Evolutionary conservation across 1,284 basidiomycete species (phyloP).

Genomic region (Trametes polyzona): DNA sequence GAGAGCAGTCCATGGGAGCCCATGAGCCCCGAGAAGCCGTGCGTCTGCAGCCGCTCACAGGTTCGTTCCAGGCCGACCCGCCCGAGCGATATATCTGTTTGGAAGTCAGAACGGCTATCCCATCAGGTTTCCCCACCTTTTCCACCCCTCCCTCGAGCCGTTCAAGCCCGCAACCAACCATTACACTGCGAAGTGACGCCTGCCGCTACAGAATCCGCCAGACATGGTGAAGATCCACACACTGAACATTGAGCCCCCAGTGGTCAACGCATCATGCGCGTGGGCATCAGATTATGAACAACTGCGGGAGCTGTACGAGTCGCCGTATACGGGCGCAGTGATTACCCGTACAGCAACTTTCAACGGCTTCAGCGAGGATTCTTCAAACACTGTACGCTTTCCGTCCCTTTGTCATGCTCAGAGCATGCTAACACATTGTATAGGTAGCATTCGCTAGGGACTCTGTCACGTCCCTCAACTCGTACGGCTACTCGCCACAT

Average conservation of each 20-base stretch:
- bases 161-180: background rate
- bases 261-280: slow-evolving; percentile 77
- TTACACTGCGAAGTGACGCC: background rate
- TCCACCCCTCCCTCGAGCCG: background rate
- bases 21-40: background rate
- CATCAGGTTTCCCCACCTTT: slow-evolving; percentile 6
- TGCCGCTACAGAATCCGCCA: background rate
- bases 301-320: slow-evolving; percentile 65
- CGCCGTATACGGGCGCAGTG: slow-evolving; percentile 71
- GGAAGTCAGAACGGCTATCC: background rate
- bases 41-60: slow-evolving; percentile 12
- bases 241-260: slow-evolving; percentile 55
- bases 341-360: slow-evolving; percentile 76
- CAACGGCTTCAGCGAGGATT: slow-evolving; percentile 66
- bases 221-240: slow-evolving; percentile 55
- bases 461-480: slow-evolving; percentile 66
- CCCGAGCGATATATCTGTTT: slow-evolving; percentile 17
- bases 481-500: slow-evolving; percentile 81
- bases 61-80: slow-evolving; percentile 22
- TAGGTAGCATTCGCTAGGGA: slow-evolving; percentile 63
- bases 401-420: background rate
- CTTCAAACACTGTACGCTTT: slow-evolving; percentile 55
- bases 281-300: slow-evolving; percentile 75
- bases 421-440: background rate
- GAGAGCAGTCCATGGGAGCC: slow-evolving; percentile 14